Percentiles rank a stretch among this genome's conserved stretches.
These are phyloP conservation scores for Scopulariopsis brevicaulis DNA, from an alignment of 2,329 filamentous ascomycete species.

Conservation along the genomic window DNA sequence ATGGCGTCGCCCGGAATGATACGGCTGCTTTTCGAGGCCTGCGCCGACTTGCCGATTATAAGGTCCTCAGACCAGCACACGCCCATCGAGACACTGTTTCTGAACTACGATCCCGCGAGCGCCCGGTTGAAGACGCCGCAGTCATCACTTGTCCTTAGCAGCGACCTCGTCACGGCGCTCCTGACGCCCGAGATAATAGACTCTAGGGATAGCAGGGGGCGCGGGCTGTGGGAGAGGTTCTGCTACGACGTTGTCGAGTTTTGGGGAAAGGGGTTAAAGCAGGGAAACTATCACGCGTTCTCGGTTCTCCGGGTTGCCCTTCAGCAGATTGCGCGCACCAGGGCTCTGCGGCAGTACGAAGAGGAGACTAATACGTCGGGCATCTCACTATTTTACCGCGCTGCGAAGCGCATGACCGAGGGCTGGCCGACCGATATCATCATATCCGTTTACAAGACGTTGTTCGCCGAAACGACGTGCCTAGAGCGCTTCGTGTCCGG, in stretches of 20 bases:
- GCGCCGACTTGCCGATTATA: neutral
- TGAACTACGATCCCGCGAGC: neutral
- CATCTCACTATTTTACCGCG: neutral
- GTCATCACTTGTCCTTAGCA: neutral
- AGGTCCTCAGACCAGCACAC: neutral
- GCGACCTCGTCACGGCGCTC: neutral
- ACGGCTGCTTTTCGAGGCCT: constrained; percentile 1
- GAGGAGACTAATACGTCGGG: neutral
- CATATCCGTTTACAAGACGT: neutral
- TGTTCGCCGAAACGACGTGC: neutral
- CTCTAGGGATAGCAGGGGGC: neutral
- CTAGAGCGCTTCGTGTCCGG: neutral
- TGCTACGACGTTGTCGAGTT: neutral
- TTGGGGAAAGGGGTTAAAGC: neutral
- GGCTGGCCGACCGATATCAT: neutral
- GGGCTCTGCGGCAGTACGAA: constrained; percentile 1
- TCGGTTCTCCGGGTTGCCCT: neutral
- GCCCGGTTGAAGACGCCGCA: neutral
- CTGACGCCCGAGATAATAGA: neutral
- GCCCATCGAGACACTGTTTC: constrained; percentile 5
- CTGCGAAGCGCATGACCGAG: neutral
- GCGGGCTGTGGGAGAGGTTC: constrained; percentile 6
- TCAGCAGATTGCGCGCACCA: neutral
- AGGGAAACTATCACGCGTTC: neutral
- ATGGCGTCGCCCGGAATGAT: constrained; percentile 2